Conservation (phyloP, 306 rosid genomes). For the Vigna unguiculata region DNA sequence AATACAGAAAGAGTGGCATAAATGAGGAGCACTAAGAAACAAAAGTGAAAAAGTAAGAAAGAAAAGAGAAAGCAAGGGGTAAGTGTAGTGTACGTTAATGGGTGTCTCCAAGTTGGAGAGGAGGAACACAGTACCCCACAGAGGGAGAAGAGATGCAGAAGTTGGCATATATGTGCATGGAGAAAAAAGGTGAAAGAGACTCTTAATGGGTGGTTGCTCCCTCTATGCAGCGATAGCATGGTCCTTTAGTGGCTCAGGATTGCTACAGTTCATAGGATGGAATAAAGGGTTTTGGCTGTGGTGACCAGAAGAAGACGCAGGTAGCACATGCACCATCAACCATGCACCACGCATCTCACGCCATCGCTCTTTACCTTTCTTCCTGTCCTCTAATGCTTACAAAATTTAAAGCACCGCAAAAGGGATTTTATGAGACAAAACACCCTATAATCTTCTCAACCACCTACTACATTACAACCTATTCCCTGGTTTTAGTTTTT, state of each 20-base stretch:
- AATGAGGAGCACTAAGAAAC: background rate
- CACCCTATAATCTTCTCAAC: conserved; percentile 40
- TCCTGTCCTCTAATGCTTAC: conserved; percentile 29
- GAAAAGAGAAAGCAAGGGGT: conserved; percentile 5
- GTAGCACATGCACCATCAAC: conserved; percentile 18
- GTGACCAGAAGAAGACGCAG: conserved; percentile 17
- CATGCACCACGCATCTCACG: background rate
- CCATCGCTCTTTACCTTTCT: background rate
- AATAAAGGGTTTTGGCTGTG: conserved; percentile 24
- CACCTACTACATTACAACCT: background rate
- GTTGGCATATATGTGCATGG: background rate
- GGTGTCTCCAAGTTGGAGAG: conserved; percentile 14
- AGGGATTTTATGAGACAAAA: conserved; percentile 38
- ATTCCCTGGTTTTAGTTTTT: conserved; percentile 13
- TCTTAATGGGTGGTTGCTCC: background rate
- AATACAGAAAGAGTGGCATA: background rate
- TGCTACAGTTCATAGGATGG: conserved; percentile 43
- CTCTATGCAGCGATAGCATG: conserved; percentile 5
- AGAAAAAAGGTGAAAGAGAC: conserved; percentile 44
- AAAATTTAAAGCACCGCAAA: conserved; percentile 40
- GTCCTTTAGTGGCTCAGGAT: conserved; percentile 16
- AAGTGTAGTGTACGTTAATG: background rate
- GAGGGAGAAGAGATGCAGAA: background rate
- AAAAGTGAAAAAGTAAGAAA: background rate
- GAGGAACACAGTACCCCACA: conserved; percentile 39